These are phyloP conservation scores for Dactylellina drechsleri DNA, from an alignment of 2,329 filamentous ascomycete species.

Conservation along the genomic window DNA sequence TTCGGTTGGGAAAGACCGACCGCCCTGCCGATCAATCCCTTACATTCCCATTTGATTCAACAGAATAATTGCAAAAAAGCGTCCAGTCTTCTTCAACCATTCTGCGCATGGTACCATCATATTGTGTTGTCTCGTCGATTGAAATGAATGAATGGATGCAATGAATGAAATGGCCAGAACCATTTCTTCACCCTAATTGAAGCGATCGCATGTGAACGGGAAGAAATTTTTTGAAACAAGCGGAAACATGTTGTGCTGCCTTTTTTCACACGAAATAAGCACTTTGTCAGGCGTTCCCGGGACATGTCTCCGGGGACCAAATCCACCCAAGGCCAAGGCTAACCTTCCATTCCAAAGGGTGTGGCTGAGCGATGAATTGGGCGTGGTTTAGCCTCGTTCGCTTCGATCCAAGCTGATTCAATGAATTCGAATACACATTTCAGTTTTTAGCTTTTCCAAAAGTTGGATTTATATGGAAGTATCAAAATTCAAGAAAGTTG, in stretches of 20 bases:
- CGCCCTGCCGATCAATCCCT: conserved; percentile 34
- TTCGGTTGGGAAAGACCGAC: background rate
- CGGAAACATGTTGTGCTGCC: conserved; percentile 23
- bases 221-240: conserved; percentile 43
- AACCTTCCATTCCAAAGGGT: conserved; percentile 33
- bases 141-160: background rate
- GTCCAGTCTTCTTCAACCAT: conserved; percentile 1
- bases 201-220: conserved; percentile 48
- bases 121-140: conserved; percentile 32
- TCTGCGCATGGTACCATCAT: background rate
- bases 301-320: conserved; percentile 10
- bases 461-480: background rate
- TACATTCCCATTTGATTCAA: conserved; percentile 22
- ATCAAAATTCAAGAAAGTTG: conserved; percentile 1
- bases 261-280: background rate
- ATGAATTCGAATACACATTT: background rate
- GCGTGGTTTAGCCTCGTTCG: conserved; percentile 33
- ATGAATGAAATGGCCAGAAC: conserved; percentile 38
- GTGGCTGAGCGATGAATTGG: conserved; percentile 43
- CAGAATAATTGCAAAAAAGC: background rate
- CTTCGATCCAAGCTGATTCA: conserved; percentile 17
- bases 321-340: conserved; percentile 4
- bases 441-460: too few relatives aligned
- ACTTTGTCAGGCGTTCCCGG: conserved; percentile 5
- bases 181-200: conserved; percentile 8